Conservation (phyloP, 2,329 filamentous ascomycete species). For the Aspergillus jensenii region DNA sequence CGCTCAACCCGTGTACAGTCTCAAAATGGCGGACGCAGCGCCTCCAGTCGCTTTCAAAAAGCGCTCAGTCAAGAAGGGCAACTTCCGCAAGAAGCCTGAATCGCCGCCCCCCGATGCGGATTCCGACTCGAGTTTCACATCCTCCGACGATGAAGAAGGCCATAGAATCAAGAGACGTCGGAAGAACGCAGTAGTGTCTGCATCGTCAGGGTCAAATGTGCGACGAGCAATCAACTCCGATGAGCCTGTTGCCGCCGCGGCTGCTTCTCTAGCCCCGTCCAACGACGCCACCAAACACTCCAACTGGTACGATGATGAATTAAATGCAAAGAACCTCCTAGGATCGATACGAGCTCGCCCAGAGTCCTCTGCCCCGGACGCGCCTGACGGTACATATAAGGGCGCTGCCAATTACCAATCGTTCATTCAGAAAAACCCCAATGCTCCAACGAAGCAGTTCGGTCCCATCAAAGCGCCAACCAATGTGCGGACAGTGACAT, state of each 20-base stretch:
- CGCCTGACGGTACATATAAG: constrained; percentile 70
- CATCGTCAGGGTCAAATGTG: constrained; percentile 52
- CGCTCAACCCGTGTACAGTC: background rate
- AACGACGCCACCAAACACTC: constrained; percentile 88
- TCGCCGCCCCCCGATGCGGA: constrained; percentile 69
- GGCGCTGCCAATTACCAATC: constrained; percentile 69
- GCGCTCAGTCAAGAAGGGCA: constrained; percentile 73
- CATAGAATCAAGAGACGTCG: constrained; percentile 75
- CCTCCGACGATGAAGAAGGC: constrained; percentile 75
- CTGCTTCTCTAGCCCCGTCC: constrained; percentile 61
- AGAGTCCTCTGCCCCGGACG: constrained; percentile 12
- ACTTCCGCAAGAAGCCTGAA: constrained; percentile 75
- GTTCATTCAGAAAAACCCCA: constrained; percentile 78
- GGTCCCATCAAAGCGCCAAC: constrained; percentile 83
- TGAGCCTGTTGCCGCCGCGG: constrained; percentile 62
- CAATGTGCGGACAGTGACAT: constrained; percentile 86
- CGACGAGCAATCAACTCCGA: constrained; percentile 44
- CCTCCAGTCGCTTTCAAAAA: constrained; percentile 69
- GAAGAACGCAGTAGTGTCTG: constrained; percentile 62
- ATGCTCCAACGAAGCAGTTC: constrained; percentile 67
- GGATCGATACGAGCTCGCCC: constrained; percentile 30
- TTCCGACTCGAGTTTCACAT: constrained; percentile 64
- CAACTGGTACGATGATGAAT: constrained; percentile 81
- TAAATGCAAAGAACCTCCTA: constrained; percentile 49
- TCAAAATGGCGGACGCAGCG: constrained; percentile 2